Conservation (phyloP, 805 yeast genomes). For the Ogataea methanolica region DNA sequence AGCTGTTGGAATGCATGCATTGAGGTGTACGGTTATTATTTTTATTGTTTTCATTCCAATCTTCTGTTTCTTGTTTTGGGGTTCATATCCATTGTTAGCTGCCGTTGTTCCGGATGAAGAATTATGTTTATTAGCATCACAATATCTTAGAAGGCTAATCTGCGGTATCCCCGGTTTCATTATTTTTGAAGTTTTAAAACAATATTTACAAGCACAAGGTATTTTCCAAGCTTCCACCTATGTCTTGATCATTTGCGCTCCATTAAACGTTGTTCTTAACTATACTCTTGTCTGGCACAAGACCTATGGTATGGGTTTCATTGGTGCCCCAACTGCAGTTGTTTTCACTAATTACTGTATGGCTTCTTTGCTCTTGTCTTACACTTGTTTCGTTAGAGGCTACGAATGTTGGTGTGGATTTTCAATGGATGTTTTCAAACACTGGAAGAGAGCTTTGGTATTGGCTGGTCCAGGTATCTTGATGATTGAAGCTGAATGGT, state of each 20-base stretch:
- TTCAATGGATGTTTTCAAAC: conserved; percentile 35
- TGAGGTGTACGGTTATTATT: conserved; percentile 46
- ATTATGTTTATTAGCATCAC: conserved; percentile 44
- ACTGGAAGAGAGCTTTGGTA: conserved; percentile 40
- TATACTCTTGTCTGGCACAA: conserved; percentile 40
- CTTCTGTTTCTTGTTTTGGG: conserved; percentile 38
- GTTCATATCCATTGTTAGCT: conserved; percentile 27
- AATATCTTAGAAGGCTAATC: conserved; percentile 40
- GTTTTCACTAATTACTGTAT: conserved; percentile 53
- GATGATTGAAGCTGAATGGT: conserved; percentile 58
- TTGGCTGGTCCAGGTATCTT: conserved; percentile 53
- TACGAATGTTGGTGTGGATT: conserved; percentile 52
- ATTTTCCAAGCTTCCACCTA: conserved; percentile 69
- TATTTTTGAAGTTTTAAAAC: conserved; percentile 50
- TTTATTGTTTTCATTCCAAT: conserved; percentile 33
- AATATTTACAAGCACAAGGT: conserved; percentile 59
- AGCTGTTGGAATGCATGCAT: conserved; percentile 46
- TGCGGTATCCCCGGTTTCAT: conserved; percentile 56
- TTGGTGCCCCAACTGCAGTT: conserved; percentile 58
- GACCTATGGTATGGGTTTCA: conserved; percentile 45
- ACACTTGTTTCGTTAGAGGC: conserved; percentile 39
- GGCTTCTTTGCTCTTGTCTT: conserved; percentile 40
- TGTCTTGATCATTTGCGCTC: conserved; percentile 60
- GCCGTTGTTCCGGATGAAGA: conserved; percentile 42
- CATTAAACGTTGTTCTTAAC: conserved; percentile 47